phyloP scores from a whole-genome alignment of 805 yeast genomes.

The Yarrowia sp. region DNA sequence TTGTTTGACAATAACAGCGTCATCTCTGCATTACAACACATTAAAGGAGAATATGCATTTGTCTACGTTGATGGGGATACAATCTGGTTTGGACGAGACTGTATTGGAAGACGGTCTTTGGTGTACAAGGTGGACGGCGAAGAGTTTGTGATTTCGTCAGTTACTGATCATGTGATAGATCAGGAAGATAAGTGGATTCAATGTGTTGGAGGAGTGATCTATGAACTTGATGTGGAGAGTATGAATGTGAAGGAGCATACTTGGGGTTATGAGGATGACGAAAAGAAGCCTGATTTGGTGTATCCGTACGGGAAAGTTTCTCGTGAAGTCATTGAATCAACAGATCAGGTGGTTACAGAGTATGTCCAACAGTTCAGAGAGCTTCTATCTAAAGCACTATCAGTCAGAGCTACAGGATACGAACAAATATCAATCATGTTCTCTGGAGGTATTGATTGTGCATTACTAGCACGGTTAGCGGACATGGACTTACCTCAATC shows the following conservation, averaged over 20 bases:
- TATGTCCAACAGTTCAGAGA: neutral
- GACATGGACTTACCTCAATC: conserved; percentile 45
- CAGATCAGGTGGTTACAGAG: neutral
- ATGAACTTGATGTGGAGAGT: conserved; percentile 56
- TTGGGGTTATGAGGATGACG: conserved; percentile 49
- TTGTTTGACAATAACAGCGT: conserved; percentile 53
- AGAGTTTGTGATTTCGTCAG: conserved; percentile 59
- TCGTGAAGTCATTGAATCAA: conserved; percentile 1
- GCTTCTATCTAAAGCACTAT: neutral
- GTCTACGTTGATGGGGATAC: conserved; percentile 54
- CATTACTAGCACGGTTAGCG: conserved; percentile 65
- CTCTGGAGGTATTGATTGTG: conserved; percentile 96
- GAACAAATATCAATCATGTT: conserved; percentile 67
- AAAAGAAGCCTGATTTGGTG: neutral
- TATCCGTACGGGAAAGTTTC: conserved; percentile 12
- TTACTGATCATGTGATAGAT: conserved; percentile 43
- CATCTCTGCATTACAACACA: conserved; percentile 51
- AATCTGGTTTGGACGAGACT: conserved; percentile 83
- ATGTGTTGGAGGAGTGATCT: neutral
- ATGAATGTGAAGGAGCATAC: conserved; percentile 58
- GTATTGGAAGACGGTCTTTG: conserved; percentile 80
- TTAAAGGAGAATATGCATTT: conserved; percentile 86
- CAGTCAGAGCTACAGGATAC: conserved; percentile 1
- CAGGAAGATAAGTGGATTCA: conserved; percentile 1
- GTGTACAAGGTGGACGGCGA: conserved; percentile 53